Conservation (phyloP, 345 rosid genomes). For the Rhizophora mangle region DNA sequence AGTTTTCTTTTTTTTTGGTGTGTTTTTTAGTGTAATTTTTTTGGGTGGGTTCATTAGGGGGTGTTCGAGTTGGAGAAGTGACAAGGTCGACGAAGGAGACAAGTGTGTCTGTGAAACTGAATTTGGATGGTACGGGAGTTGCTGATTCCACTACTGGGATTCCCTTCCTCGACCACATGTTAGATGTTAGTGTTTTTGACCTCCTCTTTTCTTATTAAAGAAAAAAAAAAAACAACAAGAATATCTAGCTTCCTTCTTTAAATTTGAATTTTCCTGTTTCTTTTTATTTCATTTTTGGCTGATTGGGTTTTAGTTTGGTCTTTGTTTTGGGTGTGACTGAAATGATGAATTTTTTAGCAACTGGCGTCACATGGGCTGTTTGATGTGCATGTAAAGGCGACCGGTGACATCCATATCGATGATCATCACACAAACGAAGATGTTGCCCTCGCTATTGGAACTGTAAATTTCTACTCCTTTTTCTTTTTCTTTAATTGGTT, state of each 20-base stretch:
- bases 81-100: slow-evolving; percentile 85
- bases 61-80: slow-evolving; percentile 67
- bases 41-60: not conserved
- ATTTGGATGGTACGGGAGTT: slow-evolving; percentile 81
- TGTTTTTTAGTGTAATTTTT: too few species aligned
- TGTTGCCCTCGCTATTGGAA: slow-evolving; percentile 90
- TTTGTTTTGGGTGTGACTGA: not conserved
- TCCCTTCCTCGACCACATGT: slow-evolving; percentile 91
- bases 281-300: not conserved
- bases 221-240: not conserved
- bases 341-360: slow-evolving; percentile 47
- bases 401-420: slow-evolving; percentile 87
- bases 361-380: slow-evolving; percentile 91
- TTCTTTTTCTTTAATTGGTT: not conserved
- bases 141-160: slow-evolving; percentile 72
- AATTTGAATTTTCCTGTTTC: not conserved
- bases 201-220: not conserved
- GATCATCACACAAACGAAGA: slow-evolving; percentile 96
- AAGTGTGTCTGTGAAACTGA: slow-evolving; percentile 65
- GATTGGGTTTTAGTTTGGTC: not conserved
- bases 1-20: too few species aligned
- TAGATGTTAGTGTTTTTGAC: slow-evolving; percentile 47
- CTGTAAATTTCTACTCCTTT: slow-evolving; percentile 33
- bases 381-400: slow-evolving; percentile 82
- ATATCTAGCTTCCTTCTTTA: too few species aligned